These are phyloP conservation scores for Ballota nigra DNA, from an alignment of 257 asterid species.

Conservation along the genomic window DNA sequence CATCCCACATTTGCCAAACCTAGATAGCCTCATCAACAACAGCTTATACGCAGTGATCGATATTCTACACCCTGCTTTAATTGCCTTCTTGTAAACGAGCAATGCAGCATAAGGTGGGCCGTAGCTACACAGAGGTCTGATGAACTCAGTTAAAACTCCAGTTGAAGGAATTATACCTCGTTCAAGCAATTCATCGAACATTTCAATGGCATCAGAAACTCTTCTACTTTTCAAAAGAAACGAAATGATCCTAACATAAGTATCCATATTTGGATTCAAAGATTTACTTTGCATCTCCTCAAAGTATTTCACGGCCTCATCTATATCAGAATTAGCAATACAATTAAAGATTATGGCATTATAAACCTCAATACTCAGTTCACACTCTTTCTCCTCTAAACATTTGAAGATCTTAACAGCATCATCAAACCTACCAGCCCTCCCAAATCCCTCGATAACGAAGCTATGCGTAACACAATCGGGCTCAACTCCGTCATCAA, in stretches of 20 bases:
- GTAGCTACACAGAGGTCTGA: conserved; percentile 68
- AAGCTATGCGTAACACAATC: conserved; percentile 55
- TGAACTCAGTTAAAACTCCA: conserved; percentile 62
- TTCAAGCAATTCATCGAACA: conserved; percentile 78
- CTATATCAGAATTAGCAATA: conserved; percentile 47
- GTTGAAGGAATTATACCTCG: conserved; percentile 61
- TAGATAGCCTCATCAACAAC: conserved; percentile 73
- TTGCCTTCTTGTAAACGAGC: conserved; percentile 74
- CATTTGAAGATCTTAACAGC: conserved; percentile 53
- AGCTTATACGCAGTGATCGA: conserved; percentile 68
- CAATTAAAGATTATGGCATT: conserved; percentile 74
- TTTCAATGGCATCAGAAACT: conserved; percentile 82
- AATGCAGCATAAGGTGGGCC: conserved; percentile 97
- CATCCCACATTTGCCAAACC: conserved; percentile 88
- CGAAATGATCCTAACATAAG: conserved; percentile 54
- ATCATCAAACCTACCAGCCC: conserved; percentile 63
- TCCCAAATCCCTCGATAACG: conserved; percentile 75
- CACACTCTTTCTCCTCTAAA: conserved; percentile 48
- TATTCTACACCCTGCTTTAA: conserved; percentile 63
- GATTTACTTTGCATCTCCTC: conserved; percentile 44
- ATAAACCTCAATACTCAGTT: conserved; percentile 51
- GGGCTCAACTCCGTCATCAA: conserved; percentile 67
- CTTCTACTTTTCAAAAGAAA: conserved; percentile 56
- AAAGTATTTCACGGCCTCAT: conserved; percentile 53
- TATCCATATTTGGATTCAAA: conserved; percentile 57